phyloP scores from a whole-genome alignment of 331 rosid genomes.

The Prunus yedoensis region DNA sequence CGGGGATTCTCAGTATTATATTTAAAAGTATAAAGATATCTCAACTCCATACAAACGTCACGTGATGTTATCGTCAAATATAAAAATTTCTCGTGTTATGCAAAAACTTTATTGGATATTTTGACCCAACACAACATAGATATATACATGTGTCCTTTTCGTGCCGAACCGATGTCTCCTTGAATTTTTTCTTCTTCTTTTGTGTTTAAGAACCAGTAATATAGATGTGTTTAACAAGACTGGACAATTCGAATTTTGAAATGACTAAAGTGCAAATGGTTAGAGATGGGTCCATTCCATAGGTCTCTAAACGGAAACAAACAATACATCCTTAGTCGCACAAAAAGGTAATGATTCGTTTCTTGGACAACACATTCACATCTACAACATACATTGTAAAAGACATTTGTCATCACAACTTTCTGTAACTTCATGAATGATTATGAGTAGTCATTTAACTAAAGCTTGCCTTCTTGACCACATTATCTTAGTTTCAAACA shows the following conservation, averaged over 20 bases:
- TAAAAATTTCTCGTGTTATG: too few species aligned
- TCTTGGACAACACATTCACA: slow-evolving; percentile 10
- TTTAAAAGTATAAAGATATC: too few species aligned
- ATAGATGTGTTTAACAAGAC: neutral
- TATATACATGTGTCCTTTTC: too few species aligned
- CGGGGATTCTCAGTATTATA: too few species aligned
- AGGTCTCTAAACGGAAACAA: neutral
- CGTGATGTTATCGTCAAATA: too few species aligned
- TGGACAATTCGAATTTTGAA: neutral
- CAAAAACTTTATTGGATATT: too few species aligned
- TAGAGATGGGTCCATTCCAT: neutral
- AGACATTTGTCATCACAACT: slow-evolving; percentile 11
- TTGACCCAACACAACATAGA: too few species aligned
- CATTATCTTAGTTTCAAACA: neutral
- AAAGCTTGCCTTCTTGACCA: neutral
- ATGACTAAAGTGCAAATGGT: neutral
- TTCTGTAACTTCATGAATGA: neutral
- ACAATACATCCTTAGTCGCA: neutral
- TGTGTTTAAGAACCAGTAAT: too few species aligned
- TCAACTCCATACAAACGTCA: too few species aligned
- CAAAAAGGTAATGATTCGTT: slow-evolving; percentile 1
- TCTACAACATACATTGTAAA: neutral
- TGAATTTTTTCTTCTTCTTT: too few species aligned
- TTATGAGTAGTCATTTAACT: neutral
- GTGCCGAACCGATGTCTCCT: too few species aligned